Base-by-base conservation (phyloP, 495 filamentous ascomycete species). In the Penicillium silybi region DNA sequence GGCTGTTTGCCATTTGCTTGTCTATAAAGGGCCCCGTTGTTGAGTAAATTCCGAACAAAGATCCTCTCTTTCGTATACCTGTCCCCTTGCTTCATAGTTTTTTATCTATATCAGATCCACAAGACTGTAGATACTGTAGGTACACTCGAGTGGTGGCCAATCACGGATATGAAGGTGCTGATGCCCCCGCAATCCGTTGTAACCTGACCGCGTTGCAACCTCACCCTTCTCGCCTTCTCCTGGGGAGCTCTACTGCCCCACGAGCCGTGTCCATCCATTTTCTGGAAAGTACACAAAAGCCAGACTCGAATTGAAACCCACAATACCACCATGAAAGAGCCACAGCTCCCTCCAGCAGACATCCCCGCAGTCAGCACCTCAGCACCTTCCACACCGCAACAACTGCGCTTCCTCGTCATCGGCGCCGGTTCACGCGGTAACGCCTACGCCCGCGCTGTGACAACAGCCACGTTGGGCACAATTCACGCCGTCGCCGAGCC, bases 361-460 rank as follows among this genome's bases (percentile, higher is more conserved):
- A 32, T 45, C 15, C 46, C 38, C 5, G 27, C 48, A 22, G 3
- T 17, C 27, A 45, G 4, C 7, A 35, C 19, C 4, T 23, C 25
- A 20, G n/a, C 11, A 19, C 18, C n/a, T 22, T 10, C 37, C 9
- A n/a, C 32, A 6, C 29, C 43, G 11, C 60, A 60, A 56, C 51
- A 47, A 25, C 58, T 63, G 1, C 77, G 80, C 17, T 76, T 95
- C 59, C 76, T 96, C 42, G 77, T 97, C 54, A 87, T 97, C 53
- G 92, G 92, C 1, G 93, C 89, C 10, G 92, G 93, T 18, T 90
- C 87, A 16, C 83, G 92, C 5, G 92, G 92, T 39, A 78, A 79
- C 46, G 78, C 86, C 16, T 96, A 95, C 64, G 87, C 86, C 10
- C 68, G 74, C 38, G 85, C 87, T 40, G 83, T 89, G 23, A 67